These are phyloP conservation scores for Chloris gayana DNA, from an alignment of 176 grass and related monocot genomes.

Conservation along the genomic window DNA sequence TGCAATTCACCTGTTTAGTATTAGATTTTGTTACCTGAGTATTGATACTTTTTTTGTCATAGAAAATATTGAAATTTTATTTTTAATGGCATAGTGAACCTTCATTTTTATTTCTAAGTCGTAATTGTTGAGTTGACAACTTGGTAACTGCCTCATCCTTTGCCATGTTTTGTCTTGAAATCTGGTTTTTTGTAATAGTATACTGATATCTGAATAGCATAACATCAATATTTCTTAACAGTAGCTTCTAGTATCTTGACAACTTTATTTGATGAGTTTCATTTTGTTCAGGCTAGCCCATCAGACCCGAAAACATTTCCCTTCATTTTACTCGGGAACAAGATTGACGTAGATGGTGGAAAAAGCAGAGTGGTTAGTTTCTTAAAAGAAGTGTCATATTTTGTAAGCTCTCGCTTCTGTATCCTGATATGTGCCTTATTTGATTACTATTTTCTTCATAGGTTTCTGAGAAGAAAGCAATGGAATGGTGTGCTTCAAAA, in stretches of 20 bases:
- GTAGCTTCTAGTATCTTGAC: slow-evolving; percentile 9
- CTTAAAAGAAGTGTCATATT: not conserved
- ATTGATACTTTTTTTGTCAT: not conserved
- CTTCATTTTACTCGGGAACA: slow-evolving; percentile 98
- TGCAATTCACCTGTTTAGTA: slow-evolving; percentile 2
- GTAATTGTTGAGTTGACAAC: slow-evolving; percentile 25
- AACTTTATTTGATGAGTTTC: slow-evolving; percentile 36
- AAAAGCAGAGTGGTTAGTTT: slow-evolving; percentile 97
- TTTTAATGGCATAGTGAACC: not conserved
- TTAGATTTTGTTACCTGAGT: not conserved
- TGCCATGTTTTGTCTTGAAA: slow-evolving; percentile 9
- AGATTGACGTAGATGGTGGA: slow-evolving; percentile 96
- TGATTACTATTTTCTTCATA: slow-evolving; percentile 34
- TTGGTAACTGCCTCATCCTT: slow-evolving; percentile 26
- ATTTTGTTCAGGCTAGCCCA: slow-evolving; percentile 76
- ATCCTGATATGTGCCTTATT: slow-evolving; percentile 5
- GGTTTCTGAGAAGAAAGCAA: slow-evolving; percentile 97
- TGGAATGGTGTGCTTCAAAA: slow-evolving; percentile 91
- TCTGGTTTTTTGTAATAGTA: too few species aligned
- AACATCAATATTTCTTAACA: slow-evolving; percentile 36
- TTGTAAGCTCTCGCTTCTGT: slow-evolving; percentile 18
- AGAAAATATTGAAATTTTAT: not conserved
- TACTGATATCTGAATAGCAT: too few species aligned
- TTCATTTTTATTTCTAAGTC: slow-evolving; percentile 26
- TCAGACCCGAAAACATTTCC: slow-evolving; percentile 92